These are phyloP conservation scores for Leccinellum luteum DNA, from an alignment of 768 basidiomycete species.

Conservation along the genomic window DNA sequence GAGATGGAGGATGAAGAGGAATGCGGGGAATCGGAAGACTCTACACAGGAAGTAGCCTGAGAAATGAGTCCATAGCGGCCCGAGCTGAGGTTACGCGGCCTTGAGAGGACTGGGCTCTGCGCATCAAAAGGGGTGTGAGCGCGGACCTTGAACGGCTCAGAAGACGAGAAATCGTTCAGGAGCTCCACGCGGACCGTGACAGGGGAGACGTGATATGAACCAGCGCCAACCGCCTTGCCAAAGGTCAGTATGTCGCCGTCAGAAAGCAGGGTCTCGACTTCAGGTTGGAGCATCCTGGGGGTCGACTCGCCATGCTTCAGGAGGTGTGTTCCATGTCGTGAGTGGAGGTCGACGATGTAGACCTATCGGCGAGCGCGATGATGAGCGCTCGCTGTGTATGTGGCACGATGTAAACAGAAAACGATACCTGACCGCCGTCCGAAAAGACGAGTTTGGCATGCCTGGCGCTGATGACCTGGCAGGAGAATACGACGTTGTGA, in stretches of 20 bases:
- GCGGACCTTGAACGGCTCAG: conserved; percentile 18
- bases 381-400: conserved; percentile 10
- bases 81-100: conserved; percentile 37
- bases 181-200: conserved; percentile 61
- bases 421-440: conserved; percentile 62
- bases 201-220: conserved; percentile 58
- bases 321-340: conserved; percentile 77
- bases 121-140: conserved; percentile 17
- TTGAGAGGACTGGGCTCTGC: conserved; percentile 29
- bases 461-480: conserved; percentile 74
- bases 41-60: conserved; percentile 18
- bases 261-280: conserved; percentile 52
- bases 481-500: conserved; percentile 62
- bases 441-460: conserved; percentile 78
- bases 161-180: conserved; percentile 22
- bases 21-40: conserved; percentile 27
- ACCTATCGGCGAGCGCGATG: conserved; percentile 38
- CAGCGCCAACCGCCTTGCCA: conserved; percentile 70
- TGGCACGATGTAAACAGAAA: conserved; percentile 6
- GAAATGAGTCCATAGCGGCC: conserved; percentile 63
- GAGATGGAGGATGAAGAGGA: conserved; percentile 41
- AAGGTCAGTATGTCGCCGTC: conserved; percentile 76
- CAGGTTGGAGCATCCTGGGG: conserved; percentile 50
- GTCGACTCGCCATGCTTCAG: conserved; percentile 49
- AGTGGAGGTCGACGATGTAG: conserved; percentile 66